Conservation (phyloP, 2,329 filamentous ascomycete genomes). For the Davidsoniella eucalypti region DNA sequence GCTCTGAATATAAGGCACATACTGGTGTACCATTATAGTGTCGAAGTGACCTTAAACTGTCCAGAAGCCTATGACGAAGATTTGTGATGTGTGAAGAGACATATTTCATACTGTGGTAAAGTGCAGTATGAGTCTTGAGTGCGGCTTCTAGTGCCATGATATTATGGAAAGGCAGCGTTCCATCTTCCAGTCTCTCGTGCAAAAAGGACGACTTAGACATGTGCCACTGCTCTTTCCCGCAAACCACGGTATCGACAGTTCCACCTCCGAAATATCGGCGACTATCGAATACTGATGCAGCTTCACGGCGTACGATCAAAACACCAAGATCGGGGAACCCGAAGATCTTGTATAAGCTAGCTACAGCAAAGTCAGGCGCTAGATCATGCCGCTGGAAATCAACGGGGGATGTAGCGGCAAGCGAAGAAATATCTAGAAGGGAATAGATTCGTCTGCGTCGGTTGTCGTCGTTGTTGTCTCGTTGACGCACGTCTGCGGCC, state of each 20-base stretch:
- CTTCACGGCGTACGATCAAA: constrained; percentile 37
- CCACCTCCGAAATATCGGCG: constrained; percentile 52
- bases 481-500: constrained; percentile 24
- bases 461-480: constrained; percentile 14
- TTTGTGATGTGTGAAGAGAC: constrained; percentile 56
- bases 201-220: constrained; percentile 23
- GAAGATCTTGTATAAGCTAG: constrained; percentile 52
- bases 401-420: constrained; percentile 44
- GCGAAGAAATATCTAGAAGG: constrained; percentile 45
- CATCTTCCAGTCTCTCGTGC: constrained; percentile 49
- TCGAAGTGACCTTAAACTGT: constrained; percentile 38
- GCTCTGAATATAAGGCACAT: constrained; percentile 46
- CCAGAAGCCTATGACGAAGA: constrained; percentile 42
- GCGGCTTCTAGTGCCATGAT: constrained; percentile 46
- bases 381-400: constrained; percentile 24
- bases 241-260: constrained; percentile 38
- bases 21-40: constrained; percentile 54
- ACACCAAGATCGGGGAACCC: constrained; percentile 49
- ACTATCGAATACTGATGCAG: constrained; percentile 36
- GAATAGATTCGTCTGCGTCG: constrained; percentile 23
- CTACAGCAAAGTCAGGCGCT: constrained; percentile 43
- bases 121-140: constrained; percentile 35
- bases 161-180: constrained; percentile 47
- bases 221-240: constrained; percentile 21
- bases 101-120: constrained; percentile 42